Evolutionary conservation across 805 yeast species (phyloP).

Genomic region (Candida sanyiensis): DNA sequence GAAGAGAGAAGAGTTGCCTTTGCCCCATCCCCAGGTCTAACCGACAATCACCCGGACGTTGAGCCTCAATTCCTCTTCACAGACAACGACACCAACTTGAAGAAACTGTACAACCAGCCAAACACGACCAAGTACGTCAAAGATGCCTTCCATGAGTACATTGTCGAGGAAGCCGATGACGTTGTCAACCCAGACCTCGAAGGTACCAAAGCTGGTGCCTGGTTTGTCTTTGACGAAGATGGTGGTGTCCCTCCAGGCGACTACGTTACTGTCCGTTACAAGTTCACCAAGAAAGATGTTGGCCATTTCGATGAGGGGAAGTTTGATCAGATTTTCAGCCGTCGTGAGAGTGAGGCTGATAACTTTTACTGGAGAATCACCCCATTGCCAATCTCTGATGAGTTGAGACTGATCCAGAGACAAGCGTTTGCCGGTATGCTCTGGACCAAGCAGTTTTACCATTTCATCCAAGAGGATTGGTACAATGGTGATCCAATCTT

Average conservation of each 20-base stretch:
- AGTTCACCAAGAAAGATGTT: conserved; percentile 43
- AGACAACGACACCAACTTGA: conserved; percentile 79
- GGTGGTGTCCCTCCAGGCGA: conserved; percentile 84
- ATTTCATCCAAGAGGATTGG: conserved; percentile 84
- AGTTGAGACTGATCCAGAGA: conserved; percentile 76
- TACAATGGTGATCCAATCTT: conserved; percentile 78
- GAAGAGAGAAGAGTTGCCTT: conserved; percentile 50
- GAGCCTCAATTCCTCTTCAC: conserved; percentile 78
- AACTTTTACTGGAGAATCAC: conserved; percentile 86
- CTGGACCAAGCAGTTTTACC: conserved; percentile 91
- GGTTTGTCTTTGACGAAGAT: conserved; percentile 70
- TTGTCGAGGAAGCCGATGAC: conserved; percentile 52
- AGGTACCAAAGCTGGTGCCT: conserved; percentile 85
- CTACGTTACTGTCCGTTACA: conserved; percentile 78
- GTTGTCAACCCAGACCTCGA: conserved; percentile 61
- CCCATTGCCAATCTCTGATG: conserved; percentile 78
- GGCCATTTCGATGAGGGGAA: conserved; percentile 61
- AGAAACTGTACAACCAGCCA: conserved; percentile 55
- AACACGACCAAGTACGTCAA: conserved; percentile 56
- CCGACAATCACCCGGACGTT: conserved; percentile 54
- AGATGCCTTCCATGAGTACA: conserved; percentile 86
- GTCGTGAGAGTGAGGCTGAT: conserved; percentile 83
- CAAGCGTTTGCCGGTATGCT: conserved; percentile 92
- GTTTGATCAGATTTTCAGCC: conserved; percentile 62
- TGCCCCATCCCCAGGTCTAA: conserved; percentile 78